Base-by-base conservation (phyloP, 495 filamentous ascomycete species). In the Penicillium parvum region DNA sequence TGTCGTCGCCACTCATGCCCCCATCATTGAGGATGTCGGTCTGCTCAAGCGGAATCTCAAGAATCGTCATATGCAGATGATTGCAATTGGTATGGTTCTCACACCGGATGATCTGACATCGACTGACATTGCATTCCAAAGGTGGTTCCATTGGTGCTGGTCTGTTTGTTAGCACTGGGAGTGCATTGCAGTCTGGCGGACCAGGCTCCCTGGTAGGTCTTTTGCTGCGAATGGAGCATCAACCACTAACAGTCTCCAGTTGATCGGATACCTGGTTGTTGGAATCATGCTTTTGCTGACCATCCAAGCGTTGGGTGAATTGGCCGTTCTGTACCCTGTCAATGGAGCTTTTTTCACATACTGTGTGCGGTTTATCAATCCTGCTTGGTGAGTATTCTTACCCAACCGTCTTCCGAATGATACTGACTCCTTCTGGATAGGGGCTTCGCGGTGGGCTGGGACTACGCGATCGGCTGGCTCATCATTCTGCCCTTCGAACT, bases 381-480 rank as follows among this genome's bases (percentile, higher is more conserved):
- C 75, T 38, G 68, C 77, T 11, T 79, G 77, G 77, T 71, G 17
- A 40, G 51, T 45, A 4, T 15, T 32, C 27, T 35, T 8, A 8
- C 2, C 9, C 10, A 0, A 35, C 4, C 6, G 14, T 3, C 15
- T 20, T 29, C 0, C 9, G 7, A 16, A 7, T 34, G 11, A 15
- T 27, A 22, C 14, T 26, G 17, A 14, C 15, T 2, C 20, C 7
- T 32, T 12, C 5, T 43, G 22, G 22, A 44, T 21, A 70, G 66
- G 66, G 70, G 70, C 0, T 75, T 75, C 33, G 72, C 70, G 11
- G 66, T 73, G 49, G 72, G 67, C 40, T 88, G 83, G 81, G 81
- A 86, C 57, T 88, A 88, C 55, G 77, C 80, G 40, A 66, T 85
- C 35, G 71, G 76, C 54, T 88, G 84, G 84, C 84, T 85, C 61